Base-by-base conservation (phyloP, 306 rosid species). In the Rubus parviflorus region DNA sequence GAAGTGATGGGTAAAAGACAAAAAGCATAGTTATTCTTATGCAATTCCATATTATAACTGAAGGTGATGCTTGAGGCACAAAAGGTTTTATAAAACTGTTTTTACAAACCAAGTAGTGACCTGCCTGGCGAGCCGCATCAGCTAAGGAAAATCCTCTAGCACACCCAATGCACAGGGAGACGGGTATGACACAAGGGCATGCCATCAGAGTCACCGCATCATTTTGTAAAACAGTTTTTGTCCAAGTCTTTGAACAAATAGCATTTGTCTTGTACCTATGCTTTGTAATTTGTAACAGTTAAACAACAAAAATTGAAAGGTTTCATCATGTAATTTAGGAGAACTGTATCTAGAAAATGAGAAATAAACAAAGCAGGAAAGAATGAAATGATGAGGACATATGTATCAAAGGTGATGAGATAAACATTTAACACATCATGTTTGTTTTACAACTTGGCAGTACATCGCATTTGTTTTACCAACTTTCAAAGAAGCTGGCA, bases 1-100 rank as follows among this genome's bases (percentile, higher is more conserved):
- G 57, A 89, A 88, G 90, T 95, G 85, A 91, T 71, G 73, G 25
- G 56, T 40, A 17, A 45, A 57, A 38, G 30, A 35, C 47, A 30
- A 30, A 30, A 73, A 61, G 75, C 76, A 79, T 37, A 20, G 45
- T 16, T 62, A 75, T 67, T 41, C 51, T 71, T 79, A 60, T 49
- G 40, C 20, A 25, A 14, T 51, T 61, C 37, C 62, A 52, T 65
- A 70, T 35, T 43, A 72, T 51, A 37, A 20, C 35, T 8, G 35
- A 41, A 68, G 42, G 73, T 20, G 73, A 68, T 22, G 56, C 54
- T 68, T 22, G 56, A 68, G n/a, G n/a, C n/a, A 68, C 2, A 68
- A 20, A 7, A 43, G n/a, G 19, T 22, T 35, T 1, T 45, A 43
- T 23, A 60, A 48, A 74, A 45, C 52, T 74, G 5, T 57, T 43